Evolutionary conservation across 208 protist genomes (phyloP), one percentile per base, ranked within the genome.

Genomic region (Strigomonas culicis): DNA sequence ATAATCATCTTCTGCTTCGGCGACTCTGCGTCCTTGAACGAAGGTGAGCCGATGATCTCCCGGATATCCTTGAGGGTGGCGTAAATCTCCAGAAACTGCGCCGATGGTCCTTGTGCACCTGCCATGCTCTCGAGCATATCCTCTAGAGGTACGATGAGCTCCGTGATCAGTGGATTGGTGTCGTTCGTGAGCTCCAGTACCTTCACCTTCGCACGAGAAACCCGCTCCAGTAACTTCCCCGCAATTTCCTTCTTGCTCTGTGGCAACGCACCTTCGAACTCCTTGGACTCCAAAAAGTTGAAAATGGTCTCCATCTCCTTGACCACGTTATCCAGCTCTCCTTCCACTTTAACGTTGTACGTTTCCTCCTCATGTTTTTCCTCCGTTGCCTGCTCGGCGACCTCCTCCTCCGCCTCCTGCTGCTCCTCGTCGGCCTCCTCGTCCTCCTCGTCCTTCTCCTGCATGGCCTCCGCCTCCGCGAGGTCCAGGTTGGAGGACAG

Each of bases 91-190:
- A 57, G 43, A 53, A 85, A 86, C 41, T 73, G 46, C 10, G n/a
- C 19, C 0, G 72, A 68, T 27, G 73, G 43, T 6, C 13, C 60
- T n/a, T 55, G 63, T 8, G 49, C 36, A 15, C 25, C 60, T 27
- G 66, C 60, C 59, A 76, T 75, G 36, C 47, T 63, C 19, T 63
- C 50, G 10, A 92, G 59, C 8, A 89, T 72, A 10, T 75, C 67
- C 56, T 83, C 74, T 31, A 92, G 70, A 0, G 79, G 79, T 3
- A 59, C 41, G 64, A 92, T 74, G 17, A 89, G 68, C 50, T 88
- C 80, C 0, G 27, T 70, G 27, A 86, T 46, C 21, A 81, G 47
- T 6, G 63, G 39, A 31, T 70, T 43, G 39, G 47, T 27, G 15
- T 58, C 47, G 6, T 51, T 66, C 24, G 41, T 61, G 22, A 27